A percentile compares a stretch with the other conserved stretches of the same genome.
These are phyloP conservation scores for Beauveria sp. DNA, from an alignment of 2,329 filamentous ascomycete genomes.

Conservation along the genomic window DNA sequence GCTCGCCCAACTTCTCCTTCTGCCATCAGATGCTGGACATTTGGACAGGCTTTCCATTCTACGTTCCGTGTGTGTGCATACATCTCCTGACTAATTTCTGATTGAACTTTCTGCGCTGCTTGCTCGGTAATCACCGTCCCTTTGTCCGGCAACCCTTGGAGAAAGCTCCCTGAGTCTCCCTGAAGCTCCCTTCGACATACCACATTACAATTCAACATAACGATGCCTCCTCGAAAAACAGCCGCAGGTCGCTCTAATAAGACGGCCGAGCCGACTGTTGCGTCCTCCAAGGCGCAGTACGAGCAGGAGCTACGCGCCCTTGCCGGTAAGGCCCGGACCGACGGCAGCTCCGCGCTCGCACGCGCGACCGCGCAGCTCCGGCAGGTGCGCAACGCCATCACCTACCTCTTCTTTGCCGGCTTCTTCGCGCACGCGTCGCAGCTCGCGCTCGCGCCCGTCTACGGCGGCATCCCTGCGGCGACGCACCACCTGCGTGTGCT, in stretches of 20 bases:
- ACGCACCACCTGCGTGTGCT: conserved; percentile 63
- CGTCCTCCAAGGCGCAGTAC: conserved; percentile 32
- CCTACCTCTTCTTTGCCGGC: conserved; percentile 35
- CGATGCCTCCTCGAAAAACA: conserved; percentile 3
- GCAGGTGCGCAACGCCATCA: conserved; percentile 28
- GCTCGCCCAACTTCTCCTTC: background rate
- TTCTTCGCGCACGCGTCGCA: conserved; percentile 64
- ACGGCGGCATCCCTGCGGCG: conserved; percentile 72
- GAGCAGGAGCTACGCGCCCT: conserved; percentile 46
- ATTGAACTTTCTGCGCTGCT: background rate
- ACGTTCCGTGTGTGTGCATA: background rate
- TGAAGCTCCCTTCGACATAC: background rate
- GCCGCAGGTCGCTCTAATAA: conserved; percentile 12
- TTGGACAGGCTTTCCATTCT: background rate
- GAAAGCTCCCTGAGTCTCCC: too few relatives aligned
- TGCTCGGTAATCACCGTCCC: background rate
- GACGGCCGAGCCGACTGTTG: conserved; percentile 13
- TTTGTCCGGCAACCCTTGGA: background rate
- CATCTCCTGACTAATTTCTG: background rate
- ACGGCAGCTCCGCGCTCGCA: conserved; percentile 25
- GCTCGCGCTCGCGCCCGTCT: conserved; percentile 75
- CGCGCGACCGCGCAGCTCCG: conserved; percentile 32
- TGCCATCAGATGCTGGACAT: conserved; percentile 14
- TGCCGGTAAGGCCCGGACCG: conserved; percentile 33
- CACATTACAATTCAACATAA: background rate